phyloP scores from a whole-genome alignment of 495 filamentous ascomycete species.

The Lepidopterella palustris region DNA sequence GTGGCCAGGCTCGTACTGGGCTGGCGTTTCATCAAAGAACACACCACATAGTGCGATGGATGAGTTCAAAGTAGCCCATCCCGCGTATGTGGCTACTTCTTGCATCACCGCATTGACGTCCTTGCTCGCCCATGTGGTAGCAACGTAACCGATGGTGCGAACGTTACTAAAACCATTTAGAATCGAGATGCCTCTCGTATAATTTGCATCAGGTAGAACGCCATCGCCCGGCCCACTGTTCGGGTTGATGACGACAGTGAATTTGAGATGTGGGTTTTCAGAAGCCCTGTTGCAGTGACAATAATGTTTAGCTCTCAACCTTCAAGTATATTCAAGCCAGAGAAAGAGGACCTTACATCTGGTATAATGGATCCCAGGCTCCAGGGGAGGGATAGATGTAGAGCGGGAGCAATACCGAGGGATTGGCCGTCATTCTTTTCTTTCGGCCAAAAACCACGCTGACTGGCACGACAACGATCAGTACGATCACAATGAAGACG shows the following conservation, averaged over 20 bases:
- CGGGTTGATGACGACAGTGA: constrained; percentile 31
- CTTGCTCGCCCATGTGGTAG: constrained; percentile 25
- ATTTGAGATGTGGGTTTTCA: constrained; percentile 22
- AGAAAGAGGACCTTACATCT: constrained; percentile 13
- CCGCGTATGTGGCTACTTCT: constrained; percentile 22
- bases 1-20: constrained; percentile 25
- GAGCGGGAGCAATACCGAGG: constrained; percentile 22
- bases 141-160: constrained; percentile 30
- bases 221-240: constrained; percentile 26
- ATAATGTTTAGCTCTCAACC: neutral
- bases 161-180: constrained; percentile 25
- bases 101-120: constrained; percentile 16
- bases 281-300: constrained; percentile 20
- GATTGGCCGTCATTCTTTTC: constrained; percentile 3
- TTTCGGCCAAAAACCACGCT: neutral
- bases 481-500: neutral
- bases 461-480: neutral
- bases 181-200: constrained; percentile 24
- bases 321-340: neutral
- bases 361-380: constrained; percentile 25
- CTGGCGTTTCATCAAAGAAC: constrained; percentile 28
- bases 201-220: constrained; percentile 22
- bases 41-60: constrained; percentile 20
- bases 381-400: constrained; percentile 28
- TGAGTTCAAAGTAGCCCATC: constrained; percentile 13